Base-by-base conservation (phyloP, 192 early-diverging fungal species). In the Coemansia aciculifera region DNA sequence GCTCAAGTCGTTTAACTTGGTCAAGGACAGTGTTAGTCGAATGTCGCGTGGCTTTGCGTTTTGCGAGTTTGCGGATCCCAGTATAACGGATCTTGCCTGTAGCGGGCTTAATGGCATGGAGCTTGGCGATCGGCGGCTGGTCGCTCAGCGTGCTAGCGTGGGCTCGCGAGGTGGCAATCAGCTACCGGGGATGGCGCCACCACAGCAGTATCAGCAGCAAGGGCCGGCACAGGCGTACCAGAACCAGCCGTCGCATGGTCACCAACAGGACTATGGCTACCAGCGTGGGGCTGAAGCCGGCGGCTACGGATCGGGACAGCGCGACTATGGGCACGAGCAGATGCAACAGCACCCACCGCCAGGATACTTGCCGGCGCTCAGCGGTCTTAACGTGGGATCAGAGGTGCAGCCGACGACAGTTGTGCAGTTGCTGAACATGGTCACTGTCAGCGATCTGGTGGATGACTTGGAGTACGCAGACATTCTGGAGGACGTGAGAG, bases 51-150 rank as follows among this genome's bases (percentile, higher is more conserved):
- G 97, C 2, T 98, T 93, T 85, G 97, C 95, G 3, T 98, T 99
- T 68, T 97, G 95, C 75, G 97, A 99, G 81, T 99, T 95, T 66
- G 85, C 86, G 17, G 93, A 98, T 74, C 89, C 93, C 19, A 86
- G 68, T 29, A 77, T 97, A 13, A 98, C 96, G 6, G 97, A 99
- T 68, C 84, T 95, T 42, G 97, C 94, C 12, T 97, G 95, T 71
- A 88, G 97, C 72, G 95, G 95, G 2, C 87, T 99, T 29, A 96
- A 98, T 71, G 92, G 94, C 39, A 93, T 99, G 90, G 93, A 95
- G 70, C 76, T 99, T 3, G 95, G 93, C 49, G 97, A 98, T 71
- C 90, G 90, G 34, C 94, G 92, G 68, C 77, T 99, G 13, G 89
- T 98, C 27, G 96, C 98, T 21, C 96, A 99, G 83, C 87, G 94